Conservation (phyloP, 306 rosid genomes). For the Acacia acuminata region DNA sequence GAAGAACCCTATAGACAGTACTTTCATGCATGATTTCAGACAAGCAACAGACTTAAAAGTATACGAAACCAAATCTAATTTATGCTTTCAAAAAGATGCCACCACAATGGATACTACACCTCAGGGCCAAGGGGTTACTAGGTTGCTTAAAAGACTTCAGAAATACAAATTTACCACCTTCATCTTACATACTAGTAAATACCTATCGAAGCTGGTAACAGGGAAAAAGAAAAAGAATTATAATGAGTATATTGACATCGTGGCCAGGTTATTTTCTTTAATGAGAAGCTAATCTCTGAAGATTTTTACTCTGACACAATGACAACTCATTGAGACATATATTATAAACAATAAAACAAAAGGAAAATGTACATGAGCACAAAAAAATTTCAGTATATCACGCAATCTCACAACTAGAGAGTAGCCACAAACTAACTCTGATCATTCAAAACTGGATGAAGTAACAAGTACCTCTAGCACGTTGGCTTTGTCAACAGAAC, state of each 20-base stretch:
- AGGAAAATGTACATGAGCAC: constrained; percentile 11
- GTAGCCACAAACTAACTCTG: background rate
- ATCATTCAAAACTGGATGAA: constrained; percentile 12
- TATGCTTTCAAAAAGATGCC: constrained; percentile 7
- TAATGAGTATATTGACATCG: background rate
- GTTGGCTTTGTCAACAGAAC: constrained; percentile 95
- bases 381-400: constrained; percentile 6
- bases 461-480: constrained; percentile 77
- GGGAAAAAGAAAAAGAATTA: background rate
- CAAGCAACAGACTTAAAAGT: background rate
- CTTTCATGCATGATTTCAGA: background rate
- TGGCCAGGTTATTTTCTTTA: background rate
- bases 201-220: background rate
- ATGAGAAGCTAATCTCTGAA: background rate
- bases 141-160: background rate
- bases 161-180: background rate
- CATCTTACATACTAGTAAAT: background rate
- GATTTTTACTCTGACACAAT: background rate
- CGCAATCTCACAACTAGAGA: constrained; percentile 1
- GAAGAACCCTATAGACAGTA: background rate
- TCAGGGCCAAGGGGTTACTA: constrained; percentile 2
- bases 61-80: background rate
- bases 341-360: constrained; percentile 3
- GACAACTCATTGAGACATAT: background rate
- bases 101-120: background rate